A percentile compares a stretch with the other conserved stretches of the same genome.
Evolutionary conservation across 2,329 filamentous ascomycete species (phyloP).

Genomic region (Acrocalymma vagum): DNA sequence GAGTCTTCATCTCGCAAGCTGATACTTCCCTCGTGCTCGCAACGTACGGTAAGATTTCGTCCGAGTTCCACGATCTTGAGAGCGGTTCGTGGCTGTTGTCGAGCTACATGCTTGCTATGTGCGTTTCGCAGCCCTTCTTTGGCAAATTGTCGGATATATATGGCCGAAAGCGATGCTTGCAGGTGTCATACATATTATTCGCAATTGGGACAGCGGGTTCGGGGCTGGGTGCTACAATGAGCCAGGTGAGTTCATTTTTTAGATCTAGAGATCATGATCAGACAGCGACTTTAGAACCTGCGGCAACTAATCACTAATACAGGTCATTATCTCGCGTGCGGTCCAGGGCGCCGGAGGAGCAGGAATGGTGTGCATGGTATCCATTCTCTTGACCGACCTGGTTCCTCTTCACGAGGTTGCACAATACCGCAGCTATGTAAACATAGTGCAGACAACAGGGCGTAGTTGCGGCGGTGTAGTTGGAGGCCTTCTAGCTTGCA

Average conservation of each 20-base stretch:
- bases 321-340: conserved; percentile 58
- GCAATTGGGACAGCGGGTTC: too few species aligned
- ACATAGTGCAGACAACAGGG: conserved; percentile 60
- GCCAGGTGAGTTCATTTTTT: conserved; percentile 8
- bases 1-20: conserved; percentile 68
- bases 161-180: conserved; percentile 50
- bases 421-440: conserved; percentile 60
- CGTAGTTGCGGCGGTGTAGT: conserved; percentile 62
- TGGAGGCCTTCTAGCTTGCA: conserved; percentile 69
- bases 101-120: conserved; percentile 53
- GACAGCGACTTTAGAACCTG: neutral
- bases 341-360: conserved; percentile 72
- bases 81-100: conserved; percentile 53
- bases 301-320: conserved; percentile 1
- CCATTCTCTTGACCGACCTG: conserved; percentile 59
- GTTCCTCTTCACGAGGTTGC: conserved; percentile 60
- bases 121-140: conserved; percentile 48
- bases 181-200: conserved; percentile 51
- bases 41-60: conserved; percentile 63
- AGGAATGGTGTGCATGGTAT: conserved; percentile 63
- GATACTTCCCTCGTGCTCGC: conserved; percentile 72
- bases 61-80: conserved; percentile 52
- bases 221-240: too few species aligned
- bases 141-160: conserved; percentile 57
- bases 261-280: conserved; percentile 9